These are phyloP conservation scores for Pleurotus salmoneostramineus DNA, from an alignment of 768 basidiomycete genomes.

Conservation along the genomic window DNA sequence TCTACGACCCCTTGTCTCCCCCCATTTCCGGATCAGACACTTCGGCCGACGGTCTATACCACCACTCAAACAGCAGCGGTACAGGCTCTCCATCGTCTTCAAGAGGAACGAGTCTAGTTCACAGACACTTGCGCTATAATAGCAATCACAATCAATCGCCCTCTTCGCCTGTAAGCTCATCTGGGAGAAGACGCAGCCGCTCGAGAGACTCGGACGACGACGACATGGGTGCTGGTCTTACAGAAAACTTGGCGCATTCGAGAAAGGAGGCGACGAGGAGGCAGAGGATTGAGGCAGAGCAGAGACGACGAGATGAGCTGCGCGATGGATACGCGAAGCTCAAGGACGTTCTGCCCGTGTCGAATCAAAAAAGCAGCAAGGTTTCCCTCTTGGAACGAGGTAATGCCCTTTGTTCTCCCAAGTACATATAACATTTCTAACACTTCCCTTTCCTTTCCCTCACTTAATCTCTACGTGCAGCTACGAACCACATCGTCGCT, in stretches of 20 bases:
- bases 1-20: constrained; percentile 83
- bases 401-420: constrained; percentile 27
- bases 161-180: constrained; percentile 76
- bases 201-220: constrained; percentile 75
- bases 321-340: constrained; percentile 86
- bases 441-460: constrained; percentile 9
- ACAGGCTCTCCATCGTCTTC: constrained; percentile 79
- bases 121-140: constrained; percentile 70
- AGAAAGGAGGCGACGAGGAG: constrained; percentile 82
- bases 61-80: constrained; percentile 74
- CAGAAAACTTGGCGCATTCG: constrained; percentile 70
- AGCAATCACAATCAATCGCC: constrained; percentile 37
- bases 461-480: constrained; percentile 29
- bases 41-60: constrained; percentile 79
- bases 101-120: constrained; percentile 71
- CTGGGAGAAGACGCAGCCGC: constrained; percentile 61
- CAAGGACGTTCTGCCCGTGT: constrained; percentile 82
- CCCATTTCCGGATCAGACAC: constrained; percentile 89
- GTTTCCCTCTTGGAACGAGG: constrained; percentile 86
- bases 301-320: constrained; percentile 83
- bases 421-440: not conserved
- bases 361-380: constrained; percentile 90
- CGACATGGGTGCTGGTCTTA: constrained; percentile 68
- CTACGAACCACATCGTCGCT: constrained; percentile 73
- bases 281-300: constrained; percentile 88